Evolutionary conservation across 345 rosid species (phyloP), one percentile per base, ranked within the genome.

Genomic region (Eucalyptus polybractea): DNA sequence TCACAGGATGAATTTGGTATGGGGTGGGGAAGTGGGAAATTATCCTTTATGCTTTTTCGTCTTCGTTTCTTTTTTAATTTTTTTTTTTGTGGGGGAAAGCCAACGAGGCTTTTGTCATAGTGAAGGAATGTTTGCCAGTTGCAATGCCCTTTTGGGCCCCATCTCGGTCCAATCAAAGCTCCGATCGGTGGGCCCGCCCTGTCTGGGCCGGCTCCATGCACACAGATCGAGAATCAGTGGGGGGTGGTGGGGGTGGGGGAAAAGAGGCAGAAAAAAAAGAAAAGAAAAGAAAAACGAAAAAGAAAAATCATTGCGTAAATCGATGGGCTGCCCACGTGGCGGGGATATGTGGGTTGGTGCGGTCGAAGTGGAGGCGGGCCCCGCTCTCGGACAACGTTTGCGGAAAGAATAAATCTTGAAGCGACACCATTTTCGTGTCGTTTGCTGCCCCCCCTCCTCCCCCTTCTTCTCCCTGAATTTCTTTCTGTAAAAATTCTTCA

Each of bases 61-160:
- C 62, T 86, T 16, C 10, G 4, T 8, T 83, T 29, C 50, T 24
- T 17, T 58, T 76, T 42, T 53, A 8, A 8, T 2, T 25, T 19
- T 3, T 4, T 31, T 72, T 72, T 5, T 6, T 37, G 1, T 2
- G 91, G 92, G 89, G 92, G 90, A 88, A 92, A 93, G 94, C 90
- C 91, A 90, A 94, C 93, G 89, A 92, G 92, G 93, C 95, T 94
- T 95, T 94, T 92, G 47, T 90, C 92, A 87, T 87, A 90, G 97
- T 91, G 87, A 93, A 93, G 94, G 94, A 93, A 94, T 93, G 92
- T 56, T 54, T 92, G 93, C 90, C 91, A 92, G 91, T 90, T 91
- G 90, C 89, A 81, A 89, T 91, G 89, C 89, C 91, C 58, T 89
- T 89, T 89, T 90, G 94, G 95, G 93, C 88, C 96, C 96, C 95